phyloP scores from a whole-genome alignment of 345 rosid species.

The Streptanthus diversifolius region DNA sequence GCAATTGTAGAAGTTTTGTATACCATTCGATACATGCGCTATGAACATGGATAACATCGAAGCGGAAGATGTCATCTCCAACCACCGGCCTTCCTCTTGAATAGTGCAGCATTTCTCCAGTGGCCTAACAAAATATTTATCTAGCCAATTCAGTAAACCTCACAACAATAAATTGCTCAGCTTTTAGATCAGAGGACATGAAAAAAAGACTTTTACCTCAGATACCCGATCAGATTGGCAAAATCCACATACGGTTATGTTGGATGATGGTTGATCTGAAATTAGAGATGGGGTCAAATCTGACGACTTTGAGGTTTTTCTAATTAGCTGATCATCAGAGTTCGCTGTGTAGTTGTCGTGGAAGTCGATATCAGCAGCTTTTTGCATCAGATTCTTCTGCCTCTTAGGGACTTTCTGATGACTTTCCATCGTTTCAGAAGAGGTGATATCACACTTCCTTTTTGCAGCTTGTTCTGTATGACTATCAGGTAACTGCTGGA shows the following conservation, averaged over 20 bases:
- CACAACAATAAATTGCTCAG: neutral
- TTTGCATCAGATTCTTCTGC: conserved; percentile 46
- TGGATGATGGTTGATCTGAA: conserved; percentile 21
- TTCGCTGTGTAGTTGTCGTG: conserved; percentile 8
- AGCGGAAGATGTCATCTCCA: conserved; percentile 43
- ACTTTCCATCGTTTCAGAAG: conserved; percentile 37
- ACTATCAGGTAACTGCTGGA: conserved; percentile 38
- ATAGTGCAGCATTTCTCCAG: conserved; percentile 77
- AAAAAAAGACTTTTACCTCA: conserved; percentile 41
- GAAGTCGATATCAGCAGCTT: conserved; percentile 4
- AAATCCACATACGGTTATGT: conserved; percentile 53
- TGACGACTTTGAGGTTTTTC: conserved; percentile 15
- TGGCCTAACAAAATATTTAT: conserved; percentile 38
- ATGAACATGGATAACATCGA: conserved; percentile 69
- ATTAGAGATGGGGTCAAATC: conserved; percentile 17
- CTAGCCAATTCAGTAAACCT: neutral
- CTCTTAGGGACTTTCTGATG: conserved; percentile 46
- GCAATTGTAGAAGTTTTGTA: neutral
- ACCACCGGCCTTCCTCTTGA: conserved; percentile 45
- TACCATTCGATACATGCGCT: conserved; percentile 80
- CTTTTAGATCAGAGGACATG: neutral
- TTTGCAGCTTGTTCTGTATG: conserved; percentile 28
- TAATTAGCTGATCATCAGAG: conserved; percentile 25
- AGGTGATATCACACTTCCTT: conserved; percentile 32
- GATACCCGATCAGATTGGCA: conserved; percentile 57